phyloP scores from a whole-genome alignment of 1,139 yeast species.

The Candida dubliniensis region DNA sequence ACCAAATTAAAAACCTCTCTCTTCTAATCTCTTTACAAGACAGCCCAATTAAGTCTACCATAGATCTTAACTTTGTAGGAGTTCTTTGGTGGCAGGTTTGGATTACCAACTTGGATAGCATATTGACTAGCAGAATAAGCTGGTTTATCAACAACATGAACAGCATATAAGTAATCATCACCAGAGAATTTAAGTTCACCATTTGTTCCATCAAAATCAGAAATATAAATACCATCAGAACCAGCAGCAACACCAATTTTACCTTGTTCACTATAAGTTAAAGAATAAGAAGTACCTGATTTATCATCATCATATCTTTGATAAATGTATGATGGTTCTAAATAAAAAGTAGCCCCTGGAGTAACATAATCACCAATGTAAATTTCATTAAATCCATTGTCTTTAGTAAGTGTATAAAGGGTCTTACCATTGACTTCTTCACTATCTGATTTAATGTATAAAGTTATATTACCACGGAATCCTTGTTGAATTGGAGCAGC shows the following conservation, averaged over 20 bases:
- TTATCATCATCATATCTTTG: conserved; percentile 1
- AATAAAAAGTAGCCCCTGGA: conserved; percentile 3
- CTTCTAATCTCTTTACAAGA: too few species aligned
- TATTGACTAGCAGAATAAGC: conserved; percentile 3
- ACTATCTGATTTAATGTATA: conserved; percentile 2
- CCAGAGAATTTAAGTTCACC: conserved; percentile 3
- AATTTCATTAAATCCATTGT: conserved; percentile 1
- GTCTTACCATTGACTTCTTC: neutral
- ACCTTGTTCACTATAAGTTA: neutral
- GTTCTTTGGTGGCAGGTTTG: conserved; percentile 1
- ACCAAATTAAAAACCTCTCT: too few species aligned
- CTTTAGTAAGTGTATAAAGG: conserved; percentile 1
- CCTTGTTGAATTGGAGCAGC: conserved; percentile 5
- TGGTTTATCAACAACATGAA: conserved; percentile 3
- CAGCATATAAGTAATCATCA: conserved; percentile 3
- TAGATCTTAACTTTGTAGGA: neutral
- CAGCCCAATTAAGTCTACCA: conserved; percentile 1
- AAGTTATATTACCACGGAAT: conserved; percentile 5
- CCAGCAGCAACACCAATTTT: conserved; percentile 4
- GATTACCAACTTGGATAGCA: conserved; percentile 3
- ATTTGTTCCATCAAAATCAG: neutral
- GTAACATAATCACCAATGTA: conserved; percentile 1
- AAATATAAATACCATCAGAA: conserved; percentile 4
- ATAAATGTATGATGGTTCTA: neutral
- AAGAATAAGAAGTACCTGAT: neutral